Base-by-base conservation (phyloP, 768 basidiomycete genomes). In the Leccinum rimulosum region DNA sequence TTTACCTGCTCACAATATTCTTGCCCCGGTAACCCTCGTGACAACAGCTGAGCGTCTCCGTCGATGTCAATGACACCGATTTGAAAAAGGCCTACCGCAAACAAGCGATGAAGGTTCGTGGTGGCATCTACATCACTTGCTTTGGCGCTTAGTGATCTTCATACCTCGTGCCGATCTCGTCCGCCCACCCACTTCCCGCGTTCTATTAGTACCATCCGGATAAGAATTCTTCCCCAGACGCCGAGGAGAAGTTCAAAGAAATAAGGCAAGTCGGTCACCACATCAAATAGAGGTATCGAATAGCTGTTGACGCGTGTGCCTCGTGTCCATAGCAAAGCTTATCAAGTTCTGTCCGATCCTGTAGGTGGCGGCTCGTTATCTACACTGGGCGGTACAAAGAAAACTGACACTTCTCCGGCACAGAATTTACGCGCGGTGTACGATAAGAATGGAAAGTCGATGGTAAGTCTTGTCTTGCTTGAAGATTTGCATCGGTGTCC, bases 61-160 rank as follows among this genome's bases (percentile, higher is more conserved):
- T 83, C 33, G 89, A 94, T 67, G 91, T 83, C 36, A 83, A 85
- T 64, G 91, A 93, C 63, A 89, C 84, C 0, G 84, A 86, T 56
- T 75, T 98, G 64, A 98, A 98, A 82, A 98, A 95, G 75, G 95
- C 91, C 2, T 98, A 98, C 74, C 79, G 96, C 64, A 96, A 89
- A 73, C 87, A 90, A 66, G 95, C 96, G 22, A 95, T 98, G 82
- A 90, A 90, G 82, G 94, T 91, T 57, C 61, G 80, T 75, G 31
- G 52, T 50, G 12, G 31, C 54, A 25, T 33, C 28, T 25, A 40
- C 47, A 35, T 33, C 50, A 0, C 49, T 38, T 22, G 19, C 31
- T 35, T 50, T 43, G 31, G 30, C 12, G 5, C 52, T 58, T 35
- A 57, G 22, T 8, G 31, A 30, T n/a, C 15, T 35, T 27, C 40